These are phyloP conservation scores for Afroboletus lepidellus DNA, from an alignment of 1,284 basidiomycete genomes.

Conservation along the genomic window DNA sequence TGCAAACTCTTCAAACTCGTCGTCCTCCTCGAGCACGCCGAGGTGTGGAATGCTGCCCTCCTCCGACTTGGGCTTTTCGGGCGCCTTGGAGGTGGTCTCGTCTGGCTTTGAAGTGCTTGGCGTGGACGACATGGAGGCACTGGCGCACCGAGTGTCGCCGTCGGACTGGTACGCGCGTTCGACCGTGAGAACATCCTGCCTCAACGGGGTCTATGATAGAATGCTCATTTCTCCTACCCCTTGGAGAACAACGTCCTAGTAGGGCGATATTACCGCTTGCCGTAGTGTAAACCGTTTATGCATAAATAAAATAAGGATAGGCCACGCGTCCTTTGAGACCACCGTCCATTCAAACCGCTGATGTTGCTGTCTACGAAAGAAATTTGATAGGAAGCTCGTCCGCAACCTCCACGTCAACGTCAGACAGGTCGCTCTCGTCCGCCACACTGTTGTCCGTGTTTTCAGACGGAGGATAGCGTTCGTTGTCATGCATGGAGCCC, in stretches of 20 bases:
- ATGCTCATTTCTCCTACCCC: neutral
- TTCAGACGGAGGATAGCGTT: constrained; percentile 27
- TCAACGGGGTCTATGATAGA: neutral
- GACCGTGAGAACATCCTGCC: constrained; percentile 24
- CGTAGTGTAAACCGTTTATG: constrained; percentile 3
- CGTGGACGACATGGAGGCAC: constrained; percentile 30
- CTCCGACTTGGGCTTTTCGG: constrained; percentile 40
- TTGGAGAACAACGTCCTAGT: neutral
- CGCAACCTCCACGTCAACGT: constrained; percentile 24
- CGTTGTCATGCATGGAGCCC: constrained; percentile 14
- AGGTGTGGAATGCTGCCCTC: constrained; percentile 48
- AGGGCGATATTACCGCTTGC: constrained; percentile 3
- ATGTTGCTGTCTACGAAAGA: constrained; percentile 19
- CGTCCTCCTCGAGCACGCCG: constrained; percentile 79
- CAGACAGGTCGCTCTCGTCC: constrained; percentile 28
- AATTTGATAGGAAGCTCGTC: constrained; percentile 28
- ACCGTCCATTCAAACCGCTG: constrained; percentile 11
- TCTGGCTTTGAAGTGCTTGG: constrained; percentile 40
- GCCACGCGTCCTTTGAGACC: constrained; percentile 15
- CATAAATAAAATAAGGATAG: constrained; percentile 38
- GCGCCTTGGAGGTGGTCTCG: constrained; percentile 31
- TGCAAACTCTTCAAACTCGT: constrained; percentile 81
- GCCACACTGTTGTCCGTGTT: constrained; percentile 16
- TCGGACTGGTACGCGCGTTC: constrained; percentile 14
- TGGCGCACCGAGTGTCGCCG: neutral